A percentile compares a stretch with the other conserved stretches of the same genome.
Evolutionary conservation across 805 yeast genomes (phyloP).

Genomic region (Cyberlindnera saturnus): DNA sequence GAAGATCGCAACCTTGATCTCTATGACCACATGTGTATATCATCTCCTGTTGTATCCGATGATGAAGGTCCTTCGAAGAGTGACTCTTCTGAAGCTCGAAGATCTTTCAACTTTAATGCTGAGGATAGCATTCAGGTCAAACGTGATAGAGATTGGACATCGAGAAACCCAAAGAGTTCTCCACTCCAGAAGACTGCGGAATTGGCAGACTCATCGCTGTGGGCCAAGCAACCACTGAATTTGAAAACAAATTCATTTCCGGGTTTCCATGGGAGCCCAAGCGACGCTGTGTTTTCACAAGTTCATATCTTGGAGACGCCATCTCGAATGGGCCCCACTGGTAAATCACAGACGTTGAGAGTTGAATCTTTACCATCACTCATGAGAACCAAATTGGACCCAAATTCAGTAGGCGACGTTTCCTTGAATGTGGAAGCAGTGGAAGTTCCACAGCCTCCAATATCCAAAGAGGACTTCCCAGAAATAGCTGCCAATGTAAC

Average conservation of each 20-base stretch:
- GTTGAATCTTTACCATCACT: not conserved
- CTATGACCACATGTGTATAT: not conserved
- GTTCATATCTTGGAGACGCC: constrained; percentile 5
- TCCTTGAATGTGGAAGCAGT: not conserved
- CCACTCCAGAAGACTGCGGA: not conserved
- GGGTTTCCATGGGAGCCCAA: not conserved
- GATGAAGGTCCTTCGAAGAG: constrained; percentile 12
- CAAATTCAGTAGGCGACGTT: not conserved
- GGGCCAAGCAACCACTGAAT: not conserved
- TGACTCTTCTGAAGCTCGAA: constrained; percentile 2
- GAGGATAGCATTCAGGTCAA: constrained; percentile 20
- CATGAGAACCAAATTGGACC: not conserved
- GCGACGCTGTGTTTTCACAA: constrained; percentile 2
- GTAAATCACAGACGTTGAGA: not conserved
- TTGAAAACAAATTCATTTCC: constrained; percentile 1
- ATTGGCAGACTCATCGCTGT: not conserved
- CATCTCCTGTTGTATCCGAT: constrained; percentile 21
- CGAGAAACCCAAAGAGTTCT: not conserved
- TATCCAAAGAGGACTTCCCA: not conserved
- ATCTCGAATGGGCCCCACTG: constrained; percentile 1
- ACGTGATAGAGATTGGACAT: constrained; percentile 3
- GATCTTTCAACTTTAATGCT: constrained; percentile 9
- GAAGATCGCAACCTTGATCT: not conserved
- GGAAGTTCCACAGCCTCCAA: not conserved
- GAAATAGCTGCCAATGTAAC: constrained; percentile 17